Conservation (phyloP, 2,329 filamentous ascomycete genomes). For the Leptosphaerulina australis region DNA sequence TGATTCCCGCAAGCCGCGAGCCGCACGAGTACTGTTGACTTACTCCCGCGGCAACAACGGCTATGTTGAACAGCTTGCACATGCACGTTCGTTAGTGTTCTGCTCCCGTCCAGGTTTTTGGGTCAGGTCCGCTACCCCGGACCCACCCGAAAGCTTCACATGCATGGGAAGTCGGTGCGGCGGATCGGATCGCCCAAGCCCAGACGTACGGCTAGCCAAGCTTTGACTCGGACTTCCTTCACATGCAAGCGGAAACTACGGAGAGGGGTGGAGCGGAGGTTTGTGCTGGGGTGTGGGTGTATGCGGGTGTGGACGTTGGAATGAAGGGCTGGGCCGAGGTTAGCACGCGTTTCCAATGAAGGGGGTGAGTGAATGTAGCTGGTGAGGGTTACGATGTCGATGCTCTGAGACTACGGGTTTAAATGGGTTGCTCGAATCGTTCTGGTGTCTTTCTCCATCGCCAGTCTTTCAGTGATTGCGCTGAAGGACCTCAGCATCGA, state of each 20-base stretch:
- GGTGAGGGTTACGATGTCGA: slow-evolving; percentile 1
- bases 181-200: slow-evolving; percentile 16
- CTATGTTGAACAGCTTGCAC: background rate
- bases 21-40: too few relatives aligned
- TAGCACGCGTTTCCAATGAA: background rate
- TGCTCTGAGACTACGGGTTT: background rate
- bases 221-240: background rate
- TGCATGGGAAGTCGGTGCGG: slow-evolving; percentile 17
- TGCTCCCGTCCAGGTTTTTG: background rate
- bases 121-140: slow-evolving; percentile 17
- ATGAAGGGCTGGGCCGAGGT: slow-evolving; percentile 7
- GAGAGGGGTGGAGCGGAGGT: background rate
- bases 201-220: too few relatives aligned
- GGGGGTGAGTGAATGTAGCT: slow-evolving; percentile 3
- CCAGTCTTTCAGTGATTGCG: background rate
- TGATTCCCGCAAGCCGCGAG: too few relatives aligned
- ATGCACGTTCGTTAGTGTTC: background rate
- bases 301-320: background rate
- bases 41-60: slow-evolving; percentile 7
- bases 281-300: background rate
- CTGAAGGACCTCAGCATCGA: background rate
- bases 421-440: background rate
- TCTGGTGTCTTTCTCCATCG: background rate
- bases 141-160: slow-evolving; percentile 22
- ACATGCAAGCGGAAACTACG: background rate